A percentile compares a stretch with the other conserved stretches of the same genome.
Evolutionary conservation across 208 protist species (phyloP).

Genomic region (Trypanosoma platydactyli): DNA sequence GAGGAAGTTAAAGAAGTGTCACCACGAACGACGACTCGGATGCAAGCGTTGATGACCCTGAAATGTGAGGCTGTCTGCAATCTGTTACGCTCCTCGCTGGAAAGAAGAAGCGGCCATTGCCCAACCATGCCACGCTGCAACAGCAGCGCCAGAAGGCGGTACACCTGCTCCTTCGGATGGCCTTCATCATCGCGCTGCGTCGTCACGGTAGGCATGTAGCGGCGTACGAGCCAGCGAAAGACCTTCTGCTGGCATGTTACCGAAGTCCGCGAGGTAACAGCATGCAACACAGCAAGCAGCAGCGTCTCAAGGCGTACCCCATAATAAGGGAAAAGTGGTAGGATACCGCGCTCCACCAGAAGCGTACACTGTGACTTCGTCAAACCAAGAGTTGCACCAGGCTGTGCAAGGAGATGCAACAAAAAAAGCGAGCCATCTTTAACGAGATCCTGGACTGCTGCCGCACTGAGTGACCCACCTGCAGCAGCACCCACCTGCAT

Average conservation of each 20-base stretch:
- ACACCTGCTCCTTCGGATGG: slow-evolving; percentile 33
- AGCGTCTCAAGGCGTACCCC: slow-evolving; percentile 43
- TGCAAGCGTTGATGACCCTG: slow-evolving; percentile 14
- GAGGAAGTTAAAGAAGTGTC: not conserved
- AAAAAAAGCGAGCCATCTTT: slow-evolving; percentile 59
- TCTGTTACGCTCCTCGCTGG: slow-evolving; percentile 14
- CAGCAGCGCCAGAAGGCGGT: slow-evolving; percentile 24
- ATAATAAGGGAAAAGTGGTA: slow-evolving; percentile 43
- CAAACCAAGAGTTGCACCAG: slow-evolving; percentile 52
- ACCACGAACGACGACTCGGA: slow-evolving; percentile 11
- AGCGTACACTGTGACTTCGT: slow-evolving; percentile 25
- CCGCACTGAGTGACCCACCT: slow-evolving; percentile 17
- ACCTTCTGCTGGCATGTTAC: slow-evolving; percentile 27
- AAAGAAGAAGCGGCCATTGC: slow-evolving; percentile 20
- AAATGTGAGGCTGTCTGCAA: slow-evolving; percentile 25
- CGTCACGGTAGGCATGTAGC: slow-evolving; percentile 22
- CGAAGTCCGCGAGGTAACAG: slow-evolving; percentile 35
- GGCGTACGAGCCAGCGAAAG: slow-evolving; percentile 28
- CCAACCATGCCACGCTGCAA: slow-evolving; percentile 29
- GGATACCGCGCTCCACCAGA: slow-evolving; percentile 38
- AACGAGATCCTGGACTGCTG: slow-evolving; percentile 45
- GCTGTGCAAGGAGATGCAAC: slow-evolving; percentile 69
- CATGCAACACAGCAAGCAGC: slow-evolving; percentile 43
- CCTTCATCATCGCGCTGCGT: slow-evolving; percentile 33
- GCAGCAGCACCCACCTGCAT: slow-evolving; percentile 1